Conservation (phyloP, 1,284 basidiomycete species). For the Pholiota adiposa region DNA sequence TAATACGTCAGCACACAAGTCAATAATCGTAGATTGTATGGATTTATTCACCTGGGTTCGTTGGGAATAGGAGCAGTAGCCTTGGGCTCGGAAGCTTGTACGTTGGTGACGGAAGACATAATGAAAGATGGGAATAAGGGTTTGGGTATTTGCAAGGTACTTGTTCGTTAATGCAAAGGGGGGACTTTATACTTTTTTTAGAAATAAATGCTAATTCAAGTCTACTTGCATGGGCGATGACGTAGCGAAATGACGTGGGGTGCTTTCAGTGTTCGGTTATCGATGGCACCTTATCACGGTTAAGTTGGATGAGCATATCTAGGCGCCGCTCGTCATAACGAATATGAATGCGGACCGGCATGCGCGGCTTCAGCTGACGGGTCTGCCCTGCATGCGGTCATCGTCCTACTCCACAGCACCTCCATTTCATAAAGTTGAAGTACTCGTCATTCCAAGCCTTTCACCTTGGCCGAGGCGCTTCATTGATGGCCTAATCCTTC, state of each 20-base stretch:
- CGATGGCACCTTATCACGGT: too few species aligned
- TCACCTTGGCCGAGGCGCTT: too few species aligned
- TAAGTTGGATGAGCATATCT: too few species aligned
- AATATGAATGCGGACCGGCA: too few species aligned
- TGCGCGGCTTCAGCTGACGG: background rate
- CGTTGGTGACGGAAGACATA: constrained; percentile 2
- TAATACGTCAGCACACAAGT: too few species aligned
- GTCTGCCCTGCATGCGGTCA: background rate
- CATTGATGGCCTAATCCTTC: too few species aligned
- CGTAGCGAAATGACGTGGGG: background rate
- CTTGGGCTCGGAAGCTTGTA: background rate
- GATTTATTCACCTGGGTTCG: constrained; percentile 23
- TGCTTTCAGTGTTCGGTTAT: background rate
- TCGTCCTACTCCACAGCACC: background rate
- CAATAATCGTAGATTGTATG: too few species aligned
- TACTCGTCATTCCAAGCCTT: too few species aligned
- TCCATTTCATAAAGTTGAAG: too few species aligned
- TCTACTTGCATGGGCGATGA: background rate
- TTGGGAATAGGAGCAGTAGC: constrained; percentile 2
- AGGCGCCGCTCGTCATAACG: too few species aligned
- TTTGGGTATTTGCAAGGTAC: background rate
- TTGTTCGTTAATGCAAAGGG: background rate
- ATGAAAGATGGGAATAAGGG: background rate
- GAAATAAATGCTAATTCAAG: background rate
- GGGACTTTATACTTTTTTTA: background rate